Percentiles rank a stretch among this genome's conserved stretches.
These are phyloP conservation scores for Ogataea pilisensis DNA, from an alignment of 805 yeast species.

Conservation along the genomic window DNA sequence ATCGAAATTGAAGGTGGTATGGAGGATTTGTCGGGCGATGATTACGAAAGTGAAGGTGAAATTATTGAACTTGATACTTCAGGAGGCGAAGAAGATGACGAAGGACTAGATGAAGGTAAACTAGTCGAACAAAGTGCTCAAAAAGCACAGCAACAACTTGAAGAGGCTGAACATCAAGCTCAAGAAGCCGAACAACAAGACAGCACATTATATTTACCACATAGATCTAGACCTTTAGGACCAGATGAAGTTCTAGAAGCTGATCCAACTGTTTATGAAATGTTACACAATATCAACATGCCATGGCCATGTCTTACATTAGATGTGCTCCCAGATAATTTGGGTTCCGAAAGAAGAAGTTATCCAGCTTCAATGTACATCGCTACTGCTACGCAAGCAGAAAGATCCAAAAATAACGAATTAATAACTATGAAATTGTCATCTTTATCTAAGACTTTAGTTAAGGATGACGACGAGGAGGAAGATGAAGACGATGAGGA, in stretches of 20 bases:
- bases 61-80: constrained; percentile 71
- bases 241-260: constrained; percentile 96
- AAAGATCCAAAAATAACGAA: constrained; percentile 82
- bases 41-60: constrained; percentile 87
- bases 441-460: constrained; percentile 78
- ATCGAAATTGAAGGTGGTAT: constrained; percentile 65
- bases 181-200: constrained; percentile 32
- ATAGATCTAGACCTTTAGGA: constrained; percentile 82
- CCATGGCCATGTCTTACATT: constrained; percentile 97
- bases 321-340: constrained; percentile 79
- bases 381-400: constrained; percentile 93
- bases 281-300: constrained; percentile 89
- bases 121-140: constrained; percentile 13
- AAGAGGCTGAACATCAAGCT: constrained; percentile 33
- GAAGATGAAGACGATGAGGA: constrained; percentile 71
- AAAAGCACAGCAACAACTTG: constrained; percentile 23
- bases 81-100: constrained; percentile 47
- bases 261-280: constrained; percentile 92
- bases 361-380: constrained; percentile 85
- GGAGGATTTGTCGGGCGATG: constrained; percentile 88
- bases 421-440: constrained; percentile 78
- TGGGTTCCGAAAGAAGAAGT: constrained; percentile 83
- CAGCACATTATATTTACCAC: constrained; percentile 71
- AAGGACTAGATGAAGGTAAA: constrained; percentile 30
- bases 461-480: constrained; percentile 75